phyloP scores from a whole-genome alignment of 257 asterid species.

The Solanum pinnatisectum region DNA sequence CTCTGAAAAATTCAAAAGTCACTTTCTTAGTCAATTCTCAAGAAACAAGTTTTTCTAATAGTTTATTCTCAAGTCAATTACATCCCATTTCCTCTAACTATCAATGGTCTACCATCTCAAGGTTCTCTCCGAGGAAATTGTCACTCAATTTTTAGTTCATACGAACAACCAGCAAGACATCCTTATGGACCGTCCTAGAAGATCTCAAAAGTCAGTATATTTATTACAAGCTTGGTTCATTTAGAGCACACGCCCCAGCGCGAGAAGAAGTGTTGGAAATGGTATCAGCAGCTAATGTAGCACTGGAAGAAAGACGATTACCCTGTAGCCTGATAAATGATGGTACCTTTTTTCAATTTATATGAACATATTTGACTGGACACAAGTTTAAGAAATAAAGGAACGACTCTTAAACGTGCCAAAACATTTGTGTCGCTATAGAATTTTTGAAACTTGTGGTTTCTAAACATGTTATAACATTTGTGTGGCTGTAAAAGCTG shows the following conservation, averaged over 20 bases:
- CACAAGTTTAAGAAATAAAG: neutral
- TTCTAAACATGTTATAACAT: neutral
- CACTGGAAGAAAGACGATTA: neutral
- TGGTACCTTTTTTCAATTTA: neutral
- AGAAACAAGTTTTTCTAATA: neutral
- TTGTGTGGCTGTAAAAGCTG: neutral
- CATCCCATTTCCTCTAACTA: neutral
- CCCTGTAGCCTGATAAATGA: neutral
- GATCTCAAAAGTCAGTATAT: neutral
- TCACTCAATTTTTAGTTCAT: neutral
- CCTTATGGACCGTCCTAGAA: neutral
- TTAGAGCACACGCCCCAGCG: neutral
- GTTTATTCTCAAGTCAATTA: neutral
- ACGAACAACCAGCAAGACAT: neutral
- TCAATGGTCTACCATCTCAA: neutral
- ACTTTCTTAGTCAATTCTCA: neutral
- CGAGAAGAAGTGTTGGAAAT: neutral
- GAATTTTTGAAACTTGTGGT: neutral
- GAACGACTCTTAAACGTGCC: neutral
- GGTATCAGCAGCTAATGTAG: neutral
- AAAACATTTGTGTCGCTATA: neutral
- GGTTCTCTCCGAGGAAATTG: neutral
- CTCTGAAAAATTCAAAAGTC: neutral
- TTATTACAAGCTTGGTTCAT: neutral
- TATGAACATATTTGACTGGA: neutral